Evolutionary conservation across 495 filamentous ascomycete genomes (phyloP), one percentile per base, ranked within the genome.

Genomic region (Aspergillus panamensis): DNA sequence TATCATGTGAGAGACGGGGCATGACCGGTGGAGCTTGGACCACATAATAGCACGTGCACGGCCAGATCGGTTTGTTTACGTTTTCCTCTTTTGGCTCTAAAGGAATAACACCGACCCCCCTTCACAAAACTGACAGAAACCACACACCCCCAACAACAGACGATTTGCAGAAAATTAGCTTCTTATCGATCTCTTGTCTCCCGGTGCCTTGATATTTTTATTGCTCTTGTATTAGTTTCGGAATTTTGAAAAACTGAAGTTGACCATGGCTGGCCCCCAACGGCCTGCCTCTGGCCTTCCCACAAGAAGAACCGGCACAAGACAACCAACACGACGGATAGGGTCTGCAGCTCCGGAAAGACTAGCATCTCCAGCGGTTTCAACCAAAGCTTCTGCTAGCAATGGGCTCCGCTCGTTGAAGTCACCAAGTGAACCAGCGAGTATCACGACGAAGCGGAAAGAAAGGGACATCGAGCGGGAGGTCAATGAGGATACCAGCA

Each of bases 401-500:
- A 80, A 82, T 32, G 67, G 73, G 40, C 63, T 74, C 8, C 73
- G 77, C 37, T 51, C 58, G 10, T 54, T 62, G 42, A 75, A 69
- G 54, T 73, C 75, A 12, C 81, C 77, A 6, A 65, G 65, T n/a
- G 68, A 74, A 10, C 75, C 72, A 9, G 59, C 73, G 3, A 73
- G 69, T 52, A 64, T 67, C 57, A 80, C 83, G 49, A 78, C 72
- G 13, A 92, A 94, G 76, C 79, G 91, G 58, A 94, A 94, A 66
- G 87, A 92, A 63, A 81, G 89, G 64, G 90, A 95, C 40, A 92
- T 83, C 66, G 91, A 95, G 52, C 69, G 84, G 45, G 83, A 87
- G 50, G 79, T 80, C 21, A 82, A 82, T 35, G 84, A 91, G 57
- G 91, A 95, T 69, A 97, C 94, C 3, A 97, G 95, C 71, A 98